Base-by-base conservation (phyloP, 768 basidiomycete species). In the Lactifluus volemus region DNA sequence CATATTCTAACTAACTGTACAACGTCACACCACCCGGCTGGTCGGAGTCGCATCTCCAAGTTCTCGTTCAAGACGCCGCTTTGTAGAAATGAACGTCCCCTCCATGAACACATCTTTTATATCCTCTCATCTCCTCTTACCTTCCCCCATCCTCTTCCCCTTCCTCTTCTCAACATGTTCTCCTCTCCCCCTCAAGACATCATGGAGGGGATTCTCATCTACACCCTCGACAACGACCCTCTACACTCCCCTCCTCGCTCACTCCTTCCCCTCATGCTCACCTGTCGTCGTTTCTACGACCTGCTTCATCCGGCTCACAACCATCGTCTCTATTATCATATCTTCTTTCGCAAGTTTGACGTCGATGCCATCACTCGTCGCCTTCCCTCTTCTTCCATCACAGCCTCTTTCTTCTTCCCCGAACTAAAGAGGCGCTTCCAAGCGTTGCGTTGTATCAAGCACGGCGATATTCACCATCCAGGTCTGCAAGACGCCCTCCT, bases 281-380 rank as follows among this genome's bases (percentile, higher is more conserved):
- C 79, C 21, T 83, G 78, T 70, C 80, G 76, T 55, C 72, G 67
- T 39, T 74, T 83, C 59, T 67, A 84, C 70, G 70, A 74, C 36
- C 72, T 76, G 41, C 71, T 92, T 48, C 82, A 81, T 11, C 71
- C 81, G 47, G 53, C 68, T 10, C 63, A 76, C 17, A 90, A 90
- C 68, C 80, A 80, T 17, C 78, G 81, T 65, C 78, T 92, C 39
- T 92, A 91, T 68, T 82, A 84, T 29, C 78, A 78, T 52, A 81
- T 92, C 55, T 94, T 89, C 67, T 68, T 70, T 32, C 68, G 66
- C 65, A 85, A 86, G 66, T 94, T 91, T 69, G 91, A 94, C 70
- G 67, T 75, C 38, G 68, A 72, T 11, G 75, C 83, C 10, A 76
- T 78, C 1, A 58, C 73, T 34, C 77, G 80, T 21, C 79, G 86